Percentiles rank a stretch among this genome's conserved stretches.
Evolutionary conservation across 352 stramenopile genomes (phyloP).

Genomic region (Phytophthora citricola): DNA sequence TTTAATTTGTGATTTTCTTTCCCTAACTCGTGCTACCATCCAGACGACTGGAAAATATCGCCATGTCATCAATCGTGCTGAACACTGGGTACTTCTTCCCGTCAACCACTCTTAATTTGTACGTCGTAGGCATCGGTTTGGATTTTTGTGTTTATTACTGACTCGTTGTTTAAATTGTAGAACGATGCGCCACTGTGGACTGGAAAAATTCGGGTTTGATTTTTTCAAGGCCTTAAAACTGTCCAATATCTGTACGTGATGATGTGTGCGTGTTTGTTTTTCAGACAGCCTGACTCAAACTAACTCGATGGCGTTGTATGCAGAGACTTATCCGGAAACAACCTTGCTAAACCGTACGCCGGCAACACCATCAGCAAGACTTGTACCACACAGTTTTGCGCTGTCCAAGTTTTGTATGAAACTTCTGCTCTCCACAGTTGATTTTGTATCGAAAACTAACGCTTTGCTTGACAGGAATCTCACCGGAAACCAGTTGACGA

Average conservation of each 20-base stretch:
- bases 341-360: constrained; percentile 41
- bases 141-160: background rate
- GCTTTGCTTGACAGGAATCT: constrained; percentile 28
- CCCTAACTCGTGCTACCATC: constrained; percentile 1
- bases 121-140: background rate
- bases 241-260: constrained; percentile 44
- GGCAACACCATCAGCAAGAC: constrained; percentile 32
- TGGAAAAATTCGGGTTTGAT: constrained; percentile 40
- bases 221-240: constrained; percentile 36
- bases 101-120: constrained; percentile 36
- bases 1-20: background rate
- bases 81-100: constrained; percentile 34
- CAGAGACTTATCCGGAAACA: constrained; percentile 52
- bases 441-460: background rate
- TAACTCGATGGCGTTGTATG: background rate
- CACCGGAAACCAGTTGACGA: constrained; percentile 39
- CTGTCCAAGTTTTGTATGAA: constrained; percentile 37
- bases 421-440: too few relatives aligned
- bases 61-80: constrained; percentile 33
- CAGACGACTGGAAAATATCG: constrained; percentile 42
- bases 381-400: constrained; percentile 37
- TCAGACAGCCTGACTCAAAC: too few relatives aligned
- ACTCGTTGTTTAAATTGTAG: constrained; percentile 9
- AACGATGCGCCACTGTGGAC: constrained; percentile 48
- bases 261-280: background rate